Base-by-base conservation (phyloP, 352 stramenopile species). In the Pythium guiyangense region DNA sequence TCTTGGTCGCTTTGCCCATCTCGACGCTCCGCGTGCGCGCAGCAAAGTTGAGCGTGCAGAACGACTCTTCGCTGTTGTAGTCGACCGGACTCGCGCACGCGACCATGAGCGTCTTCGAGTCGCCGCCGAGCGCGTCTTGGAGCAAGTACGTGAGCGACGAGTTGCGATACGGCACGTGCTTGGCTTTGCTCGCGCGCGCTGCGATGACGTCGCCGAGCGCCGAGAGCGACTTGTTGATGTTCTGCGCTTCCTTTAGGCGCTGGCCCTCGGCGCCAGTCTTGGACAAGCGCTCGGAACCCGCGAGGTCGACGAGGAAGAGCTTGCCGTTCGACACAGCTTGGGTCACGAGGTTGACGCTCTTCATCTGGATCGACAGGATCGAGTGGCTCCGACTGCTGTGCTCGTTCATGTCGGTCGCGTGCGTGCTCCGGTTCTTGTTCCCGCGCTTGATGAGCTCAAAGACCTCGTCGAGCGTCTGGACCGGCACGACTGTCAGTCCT, bases 201-300 rank as follows among this genome's bases (percentile, higher is more conserved):
- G 86, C 79, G 65, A 99, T 99, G 25, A 99, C 97, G 71, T 99
- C 97, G 15, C 96, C 96, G 15, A 99, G 79, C 25, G 97, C 96
- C 5, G 91, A 97, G 26, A 99, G 77, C 48, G 84, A 92, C 60
- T 96, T 96, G 76, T 98, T 97, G 71, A 98, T 97, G 63, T 95
- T 96, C 51, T 96, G 85, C 43, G 91, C 90, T 54, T 98, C 91
- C 55, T 97, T 96, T 6, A 98, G 64, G 14, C 82, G 71, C 59
- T 89, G 81, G 0, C 87, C 91, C 49, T 91, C 77, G 6, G 90
- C 90, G 2, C 85, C 83, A 2, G 92, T 97, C 72, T 96, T 96
- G 18, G 75, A 89, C n/a, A 97, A 67, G 1, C 88, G 74, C 60
- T 97, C 90, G 0, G 86, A 96, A 22, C 86, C 89, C 10, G 89